Evolutionary conservation across 2,329 filamentous ascomycete genomes (phyloP).

Genomic region (Hansfordia pulvinata): DNA sequence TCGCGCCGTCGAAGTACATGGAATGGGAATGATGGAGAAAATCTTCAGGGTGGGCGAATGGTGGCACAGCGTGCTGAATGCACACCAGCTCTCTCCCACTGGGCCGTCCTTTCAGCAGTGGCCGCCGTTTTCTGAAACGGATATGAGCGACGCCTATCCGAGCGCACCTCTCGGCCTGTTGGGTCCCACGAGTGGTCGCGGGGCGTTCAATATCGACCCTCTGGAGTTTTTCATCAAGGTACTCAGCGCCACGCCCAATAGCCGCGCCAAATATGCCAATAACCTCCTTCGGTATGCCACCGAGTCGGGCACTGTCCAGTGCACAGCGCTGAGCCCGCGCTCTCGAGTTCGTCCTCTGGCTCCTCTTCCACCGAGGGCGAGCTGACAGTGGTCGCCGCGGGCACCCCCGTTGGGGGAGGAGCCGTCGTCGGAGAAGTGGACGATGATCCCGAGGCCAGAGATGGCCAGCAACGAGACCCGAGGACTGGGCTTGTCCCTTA

Average conservation of each 20-base stretch:
- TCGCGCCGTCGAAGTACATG: constrained; percentile 29
- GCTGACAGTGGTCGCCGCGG: no score
- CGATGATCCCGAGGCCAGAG: neutral
- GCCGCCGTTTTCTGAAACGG: constrained; percentile 9
- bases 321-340: neutral
- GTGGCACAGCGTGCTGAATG: constrained; percentile 27
- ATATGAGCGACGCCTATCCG: no score
- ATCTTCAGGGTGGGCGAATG: constrained; percentile 33
- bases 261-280: constrained; percentile 26
- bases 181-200: constrained; percentile 11
- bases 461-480: no score
- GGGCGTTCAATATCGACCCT: constrained; percentile 22
- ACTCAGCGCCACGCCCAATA: constrained; percentile 28
- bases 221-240: constrained; percentile 29
- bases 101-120: constrained; percentile 7
- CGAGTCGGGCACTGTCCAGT: neutral
- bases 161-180: no score
- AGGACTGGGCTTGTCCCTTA: no score
- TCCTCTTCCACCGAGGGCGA: no score
- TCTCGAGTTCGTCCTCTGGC: no score
- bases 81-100: constrained; percentile 13
- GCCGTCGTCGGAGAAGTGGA: neutral
- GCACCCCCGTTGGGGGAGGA: no score
- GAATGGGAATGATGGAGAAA: constrained; percentile 35
- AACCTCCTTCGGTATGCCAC: constrained; percentile 24